phyloP scores from a whole-genome alignment of 805 yeast species.

The Suhomyces sp. region DNA sequence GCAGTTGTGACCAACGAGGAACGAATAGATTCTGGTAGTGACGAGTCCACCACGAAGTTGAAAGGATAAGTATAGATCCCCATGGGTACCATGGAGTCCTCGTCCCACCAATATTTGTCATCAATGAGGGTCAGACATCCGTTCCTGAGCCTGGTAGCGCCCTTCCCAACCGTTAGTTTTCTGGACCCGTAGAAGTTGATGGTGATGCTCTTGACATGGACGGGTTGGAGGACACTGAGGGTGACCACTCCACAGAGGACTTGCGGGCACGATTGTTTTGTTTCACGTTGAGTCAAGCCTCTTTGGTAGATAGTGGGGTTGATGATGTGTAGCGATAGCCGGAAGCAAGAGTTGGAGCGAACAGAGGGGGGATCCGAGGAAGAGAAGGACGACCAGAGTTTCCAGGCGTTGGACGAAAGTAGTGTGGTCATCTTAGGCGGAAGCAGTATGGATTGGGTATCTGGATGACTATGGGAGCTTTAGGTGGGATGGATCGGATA shows the following conservation, averaged over 20 bases:
- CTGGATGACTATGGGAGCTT: too few relatives aligned
- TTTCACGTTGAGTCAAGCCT: conserved; percentile 11
- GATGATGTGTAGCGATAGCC: conserved; percentile 8
- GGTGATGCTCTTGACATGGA: conserved; percentile 2
- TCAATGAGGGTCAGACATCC: too few relatives aligned
- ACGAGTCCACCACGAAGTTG: conserved; percentile 12
- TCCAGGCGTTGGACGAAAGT: too few relatives aligned
- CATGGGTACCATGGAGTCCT: conserved; percentile 2
- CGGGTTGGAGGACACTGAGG: conserved; percentile 7
- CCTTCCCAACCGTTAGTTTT: too few relatives aligned
- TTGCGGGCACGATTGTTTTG: conserved; percentile 7
- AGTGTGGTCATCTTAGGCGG: too few relatives aligned
- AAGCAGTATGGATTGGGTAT: too few relatives aligned
- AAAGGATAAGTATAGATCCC: conserved; percentile 16
- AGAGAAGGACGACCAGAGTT: too few relatives aligned
- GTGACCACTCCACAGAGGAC: conserved; percentile 8
- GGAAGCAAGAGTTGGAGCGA: conserved; percentile 5
- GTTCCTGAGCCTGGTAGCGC: too few relatives aligned
- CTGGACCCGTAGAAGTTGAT: conserved; percentile 11
- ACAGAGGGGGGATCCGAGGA: background rate
- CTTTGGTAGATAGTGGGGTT: conserved; percentile 11
- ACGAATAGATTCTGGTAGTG: conserved; percentile 12
- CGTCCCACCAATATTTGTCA: conserved; percentile 9
- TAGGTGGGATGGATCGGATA: too few relatives aligned
- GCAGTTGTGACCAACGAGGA: conserved; percentile 2